phyloP scores from a whole-genome alignment of 495 filamentous ascomycete genomes.

The Aspergillus kassunensis region DNA sequence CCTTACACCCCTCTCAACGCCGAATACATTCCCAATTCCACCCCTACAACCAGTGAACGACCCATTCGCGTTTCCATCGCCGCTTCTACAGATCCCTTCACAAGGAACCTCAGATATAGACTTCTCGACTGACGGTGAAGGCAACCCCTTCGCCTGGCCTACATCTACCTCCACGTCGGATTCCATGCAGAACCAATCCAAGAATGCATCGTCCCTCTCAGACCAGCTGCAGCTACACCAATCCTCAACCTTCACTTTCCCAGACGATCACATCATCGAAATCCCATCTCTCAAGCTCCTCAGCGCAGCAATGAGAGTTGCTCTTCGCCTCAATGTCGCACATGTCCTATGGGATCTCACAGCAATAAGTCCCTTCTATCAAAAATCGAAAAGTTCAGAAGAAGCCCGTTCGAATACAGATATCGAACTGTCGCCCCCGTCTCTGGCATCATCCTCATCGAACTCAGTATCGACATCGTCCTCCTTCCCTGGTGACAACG shows the following conservation, averaged over 20 bases:
- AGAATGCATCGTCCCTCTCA: conserved; percentile 9
- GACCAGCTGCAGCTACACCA: conserved; percentile 21
- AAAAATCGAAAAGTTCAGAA: background rate
- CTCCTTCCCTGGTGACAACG: background rate
- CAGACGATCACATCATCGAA: conserved; percentile 24
- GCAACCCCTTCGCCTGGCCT: background rate
- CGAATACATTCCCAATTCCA: background rate
- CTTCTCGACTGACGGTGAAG: background rate
- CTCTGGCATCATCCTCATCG: conserved; percentile 22
- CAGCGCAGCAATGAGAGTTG: conserved; percentile 23
- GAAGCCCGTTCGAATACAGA: background rate
- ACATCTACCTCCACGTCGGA: background rate
- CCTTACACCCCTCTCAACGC: background rate
- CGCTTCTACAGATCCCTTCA: background rate
- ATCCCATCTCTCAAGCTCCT: conserved; percentile 25
- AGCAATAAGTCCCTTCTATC: conserved; percentile 25
- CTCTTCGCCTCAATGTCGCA: conserved; percentile 21
- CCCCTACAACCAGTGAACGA: background rate
- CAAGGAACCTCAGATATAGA: background rate
- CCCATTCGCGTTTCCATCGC: background rate
- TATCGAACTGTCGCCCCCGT: background rate
- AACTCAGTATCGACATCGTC: conserved; percentile 31
- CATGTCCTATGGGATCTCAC: conserved; percentile 24
- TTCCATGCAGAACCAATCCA: background rate
- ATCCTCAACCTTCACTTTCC: conserved; percentile 25